These are phyloP conservation scores for Boletellus ananas DNA, from an alignment of 768 basidiomycete species.

Conservation along the genomic window DNA sequence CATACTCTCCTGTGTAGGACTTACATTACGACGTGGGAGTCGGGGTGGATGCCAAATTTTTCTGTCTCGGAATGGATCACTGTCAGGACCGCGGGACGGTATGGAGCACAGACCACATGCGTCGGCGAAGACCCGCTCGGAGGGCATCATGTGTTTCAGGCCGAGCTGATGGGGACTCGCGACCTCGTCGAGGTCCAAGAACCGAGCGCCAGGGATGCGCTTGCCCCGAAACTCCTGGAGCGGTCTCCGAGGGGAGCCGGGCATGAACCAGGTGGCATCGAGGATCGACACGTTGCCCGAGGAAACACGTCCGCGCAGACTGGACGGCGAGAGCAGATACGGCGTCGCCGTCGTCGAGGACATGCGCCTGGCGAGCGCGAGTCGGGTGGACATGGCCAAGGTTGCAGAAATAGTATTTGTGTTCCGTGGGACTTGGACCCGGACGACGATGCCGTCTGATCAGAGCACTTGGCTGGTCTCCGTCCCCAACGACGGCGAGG, in stretches of 20 bases:
- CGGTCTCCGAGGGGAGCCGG: conserved; percentile 70
- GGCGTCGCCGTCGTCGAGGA: conserved; percentile 41
- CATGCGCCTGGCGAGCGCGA: conserved; percentile 30
- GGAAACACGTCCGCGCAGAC: conserved; percentile 39
- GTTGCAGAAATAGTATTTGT: no score
- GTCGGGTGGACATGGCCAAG: neutral
- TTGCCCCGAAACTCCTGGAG: conserved; percentile 63
- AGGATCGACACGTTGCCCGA: conserved; percentile 40
- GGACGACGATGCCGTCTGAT: conserved; percentile 82
- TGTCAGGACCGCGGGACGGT: conserved; percentile 3
- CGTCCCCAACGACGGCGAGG: conserved; percentile 82
- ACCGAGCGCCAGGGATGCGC: conserved; percentile 68
- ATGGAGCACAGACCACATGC: conserved; percentile 63
- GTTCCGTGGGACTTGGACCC: neutral
- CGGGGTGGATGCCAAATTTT: conserved; percentile 64
- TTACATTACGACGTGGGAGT: conserved; percentile 80
- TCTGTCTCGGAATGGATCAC: conserved; percentile 38
- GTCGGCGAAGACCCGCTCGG: conserved; percentile 60
- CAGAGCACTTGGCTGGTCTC: conserved; percentile 92
- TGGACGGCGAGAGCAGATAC: conserved; percentile 49
- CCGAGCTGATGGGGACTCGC: conserved; percentile 71
- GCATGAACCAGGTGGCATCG: conserved; percentile 95
- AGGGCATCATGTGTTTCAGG: conserved; percentile 94
- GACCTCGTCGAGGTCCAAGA: conserved; percentile 78
- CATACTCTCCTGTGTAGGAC: neutral